Percentiles rank a stretch among this genome's conserved stretches.
phyloP scores from a whole-genome alignment of 1,139 yeast species.

The Yamadazyma atmosphaerica region DNA sequence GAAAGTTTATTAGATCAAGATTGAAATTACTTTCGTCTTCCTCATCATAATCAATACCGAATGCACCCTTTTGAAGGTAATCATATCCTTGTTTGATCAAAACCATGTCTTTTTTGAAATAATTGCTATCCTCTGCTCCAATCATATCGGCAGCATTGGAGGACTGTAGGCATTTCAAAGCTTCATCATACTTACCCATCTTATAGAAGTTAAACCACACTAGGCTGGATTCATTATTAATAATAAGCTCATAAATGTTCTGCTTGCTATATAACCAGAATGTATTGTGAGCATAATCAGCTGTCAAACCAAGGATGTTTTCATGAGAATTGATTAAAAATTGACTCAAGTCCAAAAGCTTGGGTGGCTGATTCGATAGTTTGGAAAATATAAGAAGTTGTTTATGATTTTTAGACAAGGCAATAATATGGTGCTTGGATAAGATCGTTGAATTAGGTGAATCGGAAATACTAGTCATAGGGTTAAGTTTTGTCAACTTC shows the following conservation, averaged over 20 bases:
- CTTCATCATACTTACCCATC: conserved; percentile 65
- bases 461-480: conserved; percentile 7
- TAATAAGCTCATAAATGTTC: conserved; percentile 49
- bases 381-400: conserved; percentile 26
- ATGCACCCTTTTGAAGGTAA: conserved; percentile 46
- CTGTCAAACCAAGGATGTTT: conserved; percentile 53
- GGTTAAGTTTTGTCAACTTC: conserved; percentile 16
- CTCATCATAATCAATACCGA: conserved; percentile 30
- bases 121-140: conserved; percentile 11
- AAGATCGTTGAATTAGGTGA: conserved; percentile 16
- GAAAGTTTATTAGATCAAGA: conserved; percentile 23
- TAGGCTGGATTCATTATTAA: conserved; percentile 67
- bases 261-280: conserved; percentile 20
- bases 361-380: conserved; percentile 18
- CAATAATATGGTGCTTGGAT: conserved; percentile 28
- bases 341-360: conserved; percentile 10
- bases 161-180: conserved; percentile 48
- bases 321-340: conserved; percentile 25
- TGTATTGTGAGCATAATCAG: conserved; percentile 51
- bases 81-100: conserved; percentile 64
- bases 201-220: conserved; percentile 76
- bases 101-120: conserved; percentile 49
- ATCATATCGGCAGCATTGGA: background rate
- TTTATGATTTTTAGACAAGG: conserved; percentile 16
- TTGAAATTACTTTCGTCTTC: conserved; percentile 11